These are phyloP conservation scores for Cenococcum geophilum DNA, from an alignment of 495 filamentous ascomycete species.

Conservation along the genomic window DNA sequence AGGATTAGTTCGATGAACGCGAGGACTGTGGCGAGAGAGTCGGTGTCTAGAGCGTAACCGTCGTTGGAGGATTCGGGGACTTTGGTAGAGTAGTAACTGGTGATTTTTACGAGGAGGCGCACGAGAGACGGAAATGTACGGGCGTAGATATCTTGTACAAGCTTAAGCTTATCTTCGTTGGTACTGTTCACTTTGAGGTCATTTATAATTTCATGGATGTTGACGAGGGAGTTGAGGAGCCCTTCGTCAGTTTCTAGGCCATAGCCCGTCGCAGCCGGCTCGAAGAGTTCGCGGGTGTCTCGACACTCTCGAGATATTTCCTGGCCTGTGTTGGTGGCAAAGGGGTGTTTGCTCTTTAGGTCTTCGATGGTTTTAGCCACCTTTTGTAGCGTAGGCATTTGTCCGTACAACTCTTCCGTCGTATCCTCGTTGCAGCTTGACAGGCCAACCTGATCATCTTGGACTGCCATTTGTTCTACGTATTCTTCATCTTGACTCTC, in stretches of 20 bases:
- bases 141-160: slow-evolving; percentile 6
- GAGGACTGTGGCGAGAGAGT: background rate
- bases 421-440: background rate
- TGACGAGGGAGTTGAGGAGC: background rate
- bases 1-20: background rate
- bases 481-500: slow-evolving; percentile 4
- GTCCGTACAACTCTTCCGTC: background rate
- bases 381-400: background rate
- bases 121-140: background rate
- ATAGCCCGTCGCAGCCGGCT: background rate
- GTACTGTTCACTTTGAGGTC: slow-evolving; percentile 5
- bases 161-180: background rate
- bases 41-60: background rate
- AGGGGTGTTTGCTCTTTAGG: background rate
- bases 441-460: too few species aligned
- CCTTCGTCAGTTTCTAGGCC: background rate
- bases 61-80: background rate
- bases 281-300: background rate
- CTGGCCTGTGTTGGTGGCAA: background rate
- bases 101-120: background rate
- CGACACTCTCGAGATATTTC: background rate
- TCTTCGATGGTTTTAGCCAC: background rate
- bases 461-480: background rate
- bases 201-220: slow-evolving; percentile 6
- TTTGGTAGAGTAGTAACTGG: background rate